Percentiles rank a stretch among this genome's conserved stretches.
These are phyloP conservation scores for Cryptococcus depauperatus DNA, from an alignment of 1,284 basidiomycete genomes.

Conservation along the genomic window DNA sequence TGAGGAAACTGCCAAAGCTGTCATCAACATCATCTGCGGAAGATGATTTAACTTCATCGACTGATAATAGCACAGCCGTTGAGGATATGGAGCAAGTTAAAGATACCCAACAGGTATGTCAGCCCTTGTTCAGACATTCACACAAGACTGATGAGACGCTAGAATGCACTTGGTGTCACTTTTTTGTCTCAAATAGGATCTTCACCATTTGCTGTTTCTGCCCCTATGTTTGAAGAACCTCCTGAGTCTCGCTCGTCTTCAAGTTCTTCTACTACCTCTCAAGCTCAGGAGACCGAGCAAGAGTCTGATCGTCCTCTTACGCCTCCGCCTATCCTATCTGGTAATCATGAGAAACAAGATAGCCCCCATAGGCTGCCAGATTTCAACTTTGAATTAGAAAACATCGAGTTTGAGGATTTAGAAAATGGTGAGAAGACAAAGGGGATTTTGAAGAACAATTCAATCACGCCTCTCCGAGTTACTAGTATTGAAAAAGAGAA, in stretches of 20 bases:
- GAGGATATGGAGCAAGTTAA: no score
- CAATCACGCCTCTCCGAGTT: no score
- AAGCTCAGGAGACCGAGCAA: background rate
- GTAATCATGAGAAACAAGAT: conserved; percentile 13
- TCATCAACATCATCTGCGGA: no score
- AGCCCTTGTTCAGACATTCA: no score
- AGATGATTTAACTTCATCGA: no score
- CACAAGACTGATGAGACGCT: no score
- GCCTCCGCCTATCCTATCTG: conserved; percentile 22
- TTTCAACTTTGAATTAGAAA: conserved; percentile 37
- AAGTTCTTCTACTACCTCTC: conserved; percentile 1
- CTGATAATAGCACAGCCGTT: no score
- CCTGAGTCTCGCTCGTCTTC: background rate
- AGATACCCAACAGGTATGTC: no score
- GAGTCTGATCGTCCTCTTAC: conserved; percentile 28
- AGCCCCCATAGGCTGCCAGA: conserved; percentile 40
- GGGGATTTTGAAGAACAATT: no score
- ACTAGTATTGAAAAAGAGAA: no score
- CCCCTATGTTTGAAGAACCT: conserved; percentile 8
- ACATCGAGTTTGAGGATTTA: conserved; percentile 18
- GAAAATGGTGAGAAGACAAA: conserved; percentile 5
- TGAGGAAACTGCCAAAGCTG: conserved; percentile 24
- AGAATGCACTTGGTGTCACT: no score
- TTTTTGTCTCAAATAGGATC: conserved; percentile 20
- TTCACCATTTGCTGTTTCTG: conserved; percentile 28